These are phyloP conservation scores for Schoenoplectus triqueter DNA, from an alignment of 202 grass and related monocot species.

Conservation along the genomic window DNA sequence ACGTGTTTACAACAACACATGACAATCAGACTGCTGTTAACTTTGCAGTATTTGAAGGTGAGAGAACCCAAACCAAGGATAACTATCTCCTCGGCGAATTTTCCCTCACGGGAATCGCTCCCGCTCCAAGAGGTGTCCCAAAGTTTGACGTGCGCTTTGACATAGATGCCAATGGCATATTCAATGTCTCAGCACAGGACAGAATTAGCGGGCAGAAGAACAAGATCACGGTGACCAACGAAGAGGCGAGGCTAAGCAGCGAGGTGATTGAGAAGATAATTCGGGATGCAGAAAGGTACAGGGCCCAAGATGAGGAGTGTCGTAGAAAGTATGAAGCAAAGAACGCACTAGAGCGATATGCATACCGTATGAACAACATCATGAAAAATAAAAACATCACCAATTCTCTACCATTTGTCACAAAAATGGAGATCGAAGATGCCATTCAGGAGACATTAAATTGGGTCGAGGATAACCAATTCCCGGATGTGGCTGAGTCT, in stretches of 20 bases:
- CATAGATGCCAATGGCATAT: conserved; percentile 25
- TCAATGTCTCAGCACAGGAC: conserved; percentile 18
- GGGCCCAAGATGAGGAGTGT: conserved; percentile 17
- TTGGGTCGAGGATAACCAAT: conserved; percentile 27
- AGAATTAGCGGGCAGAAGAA: conserved; percentile 20
- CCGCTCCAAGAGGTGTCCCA: background rate
- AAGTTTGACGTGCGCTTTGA: conserved; percentile 18
- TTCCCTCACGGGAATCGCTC: background rate
- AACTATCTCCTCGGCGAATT: conserved; percentile 24
- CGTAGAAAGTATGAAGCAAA: conserved; percentile 12
- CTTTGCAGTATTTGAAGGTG: conserved; percentile 15
- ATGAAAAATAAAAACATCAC: background rate
- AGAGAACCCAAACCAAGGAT: conserved; percentile 22
- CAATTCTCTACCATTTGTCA: background rate
- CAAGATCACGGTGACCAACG: background rate
- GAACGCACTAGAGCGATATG: conserved; percentile 27
- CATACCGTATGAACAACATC: conserved; percentile 21
- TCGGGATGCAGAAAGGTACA: conserved; percentile 19
- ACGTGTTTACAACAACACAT: background rate
- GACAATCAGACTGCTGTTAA: background rate
- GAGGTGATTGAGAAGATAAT: conserved; percentile 33
- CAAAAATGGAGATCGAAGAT: conserved; percentile 28
- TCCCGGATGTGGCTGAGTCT: conserved; percentile 16
- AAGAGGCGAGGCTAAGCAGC: conserved; percentile 17
- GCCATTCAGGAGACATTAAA: background rate